Base-by-base conservation (phyloP, 306 rosid species). In the Fagus crenata region DNA sequence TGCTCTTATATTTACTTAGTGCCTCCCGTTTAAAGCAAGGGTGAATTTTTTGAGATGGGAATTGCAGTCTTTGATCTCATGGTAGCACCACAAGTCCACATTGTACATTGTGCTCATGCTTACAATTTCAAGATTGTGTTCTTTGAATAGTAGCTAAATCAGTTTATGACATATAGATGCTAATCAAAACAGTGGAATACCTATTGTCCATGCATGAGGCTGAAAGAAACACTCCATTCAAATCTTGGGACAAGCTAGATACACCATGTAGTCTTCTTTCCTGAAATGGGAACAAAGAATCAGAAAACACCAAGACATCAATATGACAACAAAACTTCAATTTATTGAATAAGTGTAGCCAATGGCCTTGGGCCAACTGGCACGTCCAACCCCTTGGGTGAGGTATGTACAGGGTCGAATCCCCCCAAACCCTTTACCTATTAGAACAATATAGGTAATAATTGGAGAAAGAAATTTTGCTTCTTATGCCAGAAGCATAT, bases 141-240 rank as follows among this genome's bases (percentile, higher is more conserved):
- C 28, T 17, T 32, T 78, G 1, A 46, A 67, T 31, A 54, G 53
- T 17, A 49, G 6, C 36, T 75, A 78, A 46, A 37, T 79, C 71
- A 67, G 36, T 60, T 72, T 53, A 43, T 3, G 75, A 13, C 53
- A 13, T 15, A 72, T 40, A 54, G 9, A 67, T 32, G 49, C 54
- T 54, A 18, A 51, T 22, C 73, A 67, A 42, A 53, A 73, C 51
- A 53, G 81, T 53, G 13, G 64, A 33, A 53, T 89, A 96, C 99
- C 97, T 84, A 81, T 82, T 88, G 81, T 96, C 97, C 97, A 89
- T 92, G 90, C 99, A 96, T 13, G 99, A 92, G 56, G 99, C 96
- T 54, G 97, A 85, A 77, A 96, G 85, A 72, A 86, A 80, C 72
- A 91, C 78, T 65, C 99, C 99, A 83, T 82, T 90, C 12, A 75